Evolutionary conservation across 495 filamentous ascomycete genomes (phyloP), one percentile per base, ranked within the genome.

Genomic region (Chlorociboria aeruginascens): DNA sequence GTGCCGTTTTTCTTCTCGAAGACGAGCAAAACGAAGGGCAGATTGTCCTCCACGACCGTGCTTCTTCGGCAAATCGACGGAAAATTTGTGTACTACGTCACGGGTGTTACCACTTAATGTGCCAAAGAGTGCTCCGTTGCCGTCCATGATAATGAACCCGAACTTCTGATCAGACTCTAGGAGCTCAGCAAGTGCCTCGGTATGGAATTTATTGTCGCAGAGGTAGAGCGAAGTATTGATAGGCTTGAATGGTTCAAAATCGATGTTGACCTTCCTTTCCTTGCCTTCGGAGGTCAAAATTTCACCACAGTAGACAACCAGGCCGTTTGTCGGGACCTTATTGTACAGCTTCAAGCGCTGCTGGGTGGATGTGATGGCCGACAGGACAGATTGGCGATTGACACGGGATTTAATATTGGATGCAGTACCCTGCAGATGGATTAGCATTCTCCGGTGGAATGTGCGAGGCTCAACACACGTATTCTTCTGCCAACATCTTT

Each of bases 401-500:
- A 98, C 92, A 60, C 92, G 89, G 33, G 92, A 98, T 67, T 98
- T 98, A 69, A 98, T 98, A 66, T 98, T 98, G 52, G 89, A 95
- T 14, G 92, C 93, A 46, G 92, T 98, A 60, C 92, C 92, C 86
- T 89, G 50, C 48, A 32, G 46, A 32, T 36, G 28, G 30, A n/a
- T 51, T 31, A 69, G 66, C 43, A 65, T 44, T 25, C 13, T 38
- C 1, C 8, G 31, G 12, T 17, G 20, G 14, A 14, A 13, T 36
- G 28, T 17, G 46, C 10, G 37, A 37, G 30, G 1, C 28, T 12
- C 25, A 7, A 73, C 85, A 55, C 74, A 94, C 89, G 63, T 89
- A 96, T 83, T 96, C 90, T 95, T 98, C 92, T 69, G 92, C 92
- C 79, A 98, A 82, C 92, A 98, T 98, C 76, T 95, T 95, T 35